phyloP scores from a whole-genome alignment of 2,329 filamentous ascomycete species.

The Penicillium glabrum region DNA sequence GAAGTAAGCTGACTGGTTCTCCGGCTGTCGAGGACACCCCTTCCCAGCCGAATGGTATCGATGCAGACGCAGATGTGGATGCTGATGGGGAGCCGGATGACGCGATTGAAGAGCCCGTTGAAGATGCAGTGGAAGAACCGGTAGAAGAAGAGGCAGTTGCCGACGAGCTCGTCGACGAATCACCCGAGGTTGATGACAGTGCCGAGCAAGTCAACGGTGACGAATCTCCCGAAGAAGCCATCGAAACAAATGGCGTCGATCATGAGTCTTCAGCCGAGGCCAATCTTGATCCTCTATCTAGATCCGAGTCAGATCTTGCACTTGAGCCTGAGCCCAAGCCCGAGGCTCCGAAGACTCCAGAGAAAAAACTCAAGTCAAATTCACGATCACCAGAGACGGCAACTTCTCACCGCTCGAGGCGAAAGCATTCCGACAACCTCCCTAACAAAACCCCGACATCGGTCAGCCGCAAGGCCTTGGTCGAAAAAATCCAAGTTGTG shows the following conservation, averaged over 20 bases:
- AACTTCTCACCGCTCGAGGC: constrained; percentile 12
- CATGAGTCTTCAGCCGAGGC: constrained; percentile 3
- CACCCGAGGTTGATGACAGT: background rate
- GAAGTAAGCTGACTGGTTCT: constrained; percentile 34
- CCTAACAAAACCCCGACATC: constrained; percentile 19
- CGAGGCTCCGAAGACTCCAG: constrained; percentile 12
- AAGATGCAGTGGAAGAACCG: background rate
- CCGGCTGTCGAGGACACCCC: constrained; percentile 26
- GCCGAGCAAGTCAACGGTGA: constrained; percentile 11
- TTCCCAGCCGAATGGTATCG: constrained; percentile 25
- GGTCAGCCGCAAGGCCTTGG: constrained; percentile 21
- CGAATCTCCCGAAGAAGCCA: background rate
- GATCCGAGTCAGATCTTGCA: background rate
- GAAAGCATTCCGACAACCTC: constrained; percentile 10
- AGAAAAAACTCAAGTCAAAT: constrained; percentile 11
- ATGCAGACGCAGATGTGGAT: constrained; percentile 13
- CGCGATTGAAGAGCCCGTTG: background rate
- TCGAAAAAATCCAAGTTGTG: constrained; percentile 27
- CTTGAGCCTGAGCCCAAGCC: background rate
- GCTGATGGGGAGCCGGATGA: background rate
- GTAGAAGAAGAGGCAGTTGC: background rate
- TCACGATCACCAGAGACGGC: constrained; percentile 18
- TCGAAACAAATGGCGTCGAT: constrained; percentile 15
- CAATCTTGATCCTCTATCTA: background rate
- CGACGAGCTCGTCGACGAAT: background rate